Base-by-base conservation (phyloP, 2,329 filamentous ascomycete genomes). In the Colletotrichum limetticola region DNA sequence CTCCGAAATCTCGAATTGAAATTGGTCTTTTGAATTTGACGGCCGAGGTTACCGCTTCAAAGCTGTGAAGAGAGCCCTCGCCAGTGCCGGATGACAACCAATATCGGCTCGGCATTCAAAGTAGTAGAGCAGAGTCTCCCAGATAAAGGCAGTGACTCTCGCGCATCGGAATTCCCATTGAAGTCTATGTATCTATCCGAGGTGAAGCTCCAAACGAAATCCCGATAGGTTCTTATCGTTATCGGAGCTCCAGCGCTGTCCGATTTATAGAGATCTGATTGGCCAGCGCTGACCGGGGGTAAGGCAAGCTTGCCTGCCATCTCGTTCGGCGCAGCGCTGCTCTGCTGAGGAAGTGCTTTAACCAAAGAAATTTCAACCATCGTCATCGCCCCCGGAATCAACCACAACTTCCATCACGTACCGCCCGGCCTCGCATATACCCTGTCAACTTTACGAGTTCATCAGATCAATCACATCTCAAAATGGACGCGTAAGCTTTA, bases 401-500 rank as follows among this genome's bases (percentile, higher is more conserved):
- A 56, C 35, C 63, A 46, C 24, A 22, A 24, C 53, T 30, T 26
- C n/a, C 52, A 26, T 46, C 52, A 19, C 67, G 57, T 37, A 46
- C 14, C 35, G 46, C 66, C 32, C 35, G 16, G 24, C 62, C 16
- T 46, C 22, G 9, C 62, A 26, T 24, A 28, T 26, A 28, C 11
- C 9, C 26, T 26, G 30, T 19, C 32, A 42, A 28, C 7, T 19
- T 35, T 6, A 49, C 52, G 60, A 30, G 16, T 52, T 42, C 16
- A 32, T 22, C 35, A 22, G 52, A 24, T 22, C 58, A 30, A 14
- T 16, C 58, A 26, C 8, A 26, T 14, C 30, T 26, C 46, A 2
- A 71, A 55, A 76, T 78, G 77, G 77, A 78, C 56, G 72, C 74
- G 77, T 78, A 72, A n/a, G 76, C 64, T 4, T 4, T 5, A 46